These are phyloP conservation scores for Xylaria sp. DNA, from an alignment of 2,329 filamentous ascomycete species.

Conservation along the genomic window DNA sequence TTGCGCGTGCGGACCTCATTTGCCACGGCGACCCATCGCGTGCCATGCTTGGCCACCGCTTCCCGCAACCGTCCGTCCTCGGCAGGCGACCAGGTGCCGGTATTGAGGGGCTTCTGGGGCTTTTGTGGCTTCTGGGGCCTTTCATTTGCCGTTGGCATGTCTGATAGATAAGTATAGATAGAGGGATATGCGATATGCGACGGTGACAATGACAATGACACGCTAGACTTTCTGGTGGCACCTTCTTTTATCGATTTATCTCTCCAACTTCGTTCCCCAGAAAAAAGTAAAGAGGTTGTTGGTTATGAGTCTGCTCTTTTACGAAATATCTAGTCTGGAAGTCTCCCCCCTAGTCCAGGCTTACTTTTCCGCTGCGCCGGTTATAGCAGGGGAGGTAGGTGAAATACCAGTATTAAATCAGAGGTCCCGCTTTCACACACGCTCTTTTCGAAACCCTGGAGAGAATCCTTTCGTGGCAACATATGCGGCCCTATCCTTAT, in stretches of 20 bases:
- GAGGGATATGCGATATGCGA: too few relatives aligned
- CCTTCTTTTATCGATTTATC: background rate
- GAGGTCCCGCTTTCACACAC: background rate
- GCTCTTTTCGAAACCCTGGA: background rate
- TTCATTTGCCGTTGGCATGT: background rate
- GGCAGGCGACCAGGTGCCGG: constrained; percentile 14
- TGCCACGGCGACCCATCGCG: constrained; percentile 20
- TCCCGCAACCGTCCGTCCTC: constrained; percentile 18
- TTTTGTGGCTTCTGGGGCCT: background rate
- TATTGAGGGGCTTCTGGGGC: background rate
- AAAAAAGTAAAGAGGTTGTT: too few relatives aligned
- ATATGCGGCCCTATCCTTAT: background rate
- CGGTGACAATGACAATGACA: background rate
- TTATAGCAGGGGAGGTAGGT: too few relatives aligned
- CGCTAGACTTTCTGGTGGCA: background rate
- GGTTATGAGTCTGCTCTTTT: background rate
- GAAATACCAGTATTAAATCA: too few relatives aligned
- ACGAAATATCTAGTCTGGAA: background rate
- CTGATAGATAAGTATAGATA: too few relatives aligned
- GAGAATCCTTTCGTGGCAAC: background rate
- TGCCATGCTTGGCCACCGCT: constrained; percentile 19
- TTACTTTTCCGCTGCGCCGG: background rate
- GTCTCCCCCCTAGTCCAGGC: background rate
- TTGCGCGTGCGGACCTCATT: constrained; percentile 20
- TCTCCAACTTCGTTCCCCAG: background rate